Base-by-base conservation (phyloP, 2,329 filamentous ascomycete species). In the Westerdykella aurantiaca region DNA sequence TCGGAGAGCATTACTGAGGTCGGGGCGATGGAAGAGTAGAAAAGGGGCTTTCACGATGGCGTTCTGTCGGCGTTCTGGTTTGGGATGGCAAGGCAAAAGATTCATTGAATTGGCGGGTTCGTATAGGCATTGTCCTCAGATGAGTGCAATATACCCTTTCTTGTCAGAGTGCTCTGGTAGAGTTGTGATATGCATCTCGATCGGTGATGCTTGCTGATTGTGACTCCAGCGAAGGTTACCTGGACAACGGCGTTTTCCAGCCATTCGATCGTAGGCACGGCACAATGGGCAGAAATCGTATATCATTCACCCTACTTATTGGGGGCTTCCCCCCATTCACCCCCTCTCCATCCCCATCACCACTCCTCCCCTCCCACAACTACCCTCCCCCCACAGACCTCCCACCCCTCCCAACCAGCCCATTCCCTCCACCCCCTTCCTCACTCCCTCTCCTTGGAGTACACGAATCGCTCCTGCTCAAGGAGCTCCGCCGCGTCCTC, bases 1-100 rank as follows among this genome's bases (percentile, higher is more conserved):
- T 58, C 45, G 4, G 63, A 66, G 50, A 47, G 52, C 14, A 59
- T 66, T 1, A 85, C 77, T 5, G 78, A 82, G 58, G 70, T 81
- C 1, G 67, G 64, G 16, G 69, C 68, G 6, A 72, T 70, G 65
- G 69, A 73, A 45, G 69, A 72, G 50, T 72, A 68, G 41, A 25
- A 5, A 17, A 31, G 11, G 29, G 39, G 3, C 10, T 35, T 35
- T 43, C 21, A 39, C 34, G 35, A 43, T 23, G 41, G 41, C 23
- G 37, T 39, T 34, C 17, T 37, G 25, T 21, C 16, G 34, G 43
- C 23, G 31, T 39, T 40, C 34, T 23, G 25, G 25, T 29, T 29
- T 29, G 12, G 16, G 14, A 25, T 23, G 25, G 23, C 16, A 41
- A 17, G 31, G 38, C 13, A 10, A 12, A 29, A 39, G n/a, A 29